Base-by-base conservation (phyloP, 352 stramenopile species). In the Thraustotheca clavata region DNA sequence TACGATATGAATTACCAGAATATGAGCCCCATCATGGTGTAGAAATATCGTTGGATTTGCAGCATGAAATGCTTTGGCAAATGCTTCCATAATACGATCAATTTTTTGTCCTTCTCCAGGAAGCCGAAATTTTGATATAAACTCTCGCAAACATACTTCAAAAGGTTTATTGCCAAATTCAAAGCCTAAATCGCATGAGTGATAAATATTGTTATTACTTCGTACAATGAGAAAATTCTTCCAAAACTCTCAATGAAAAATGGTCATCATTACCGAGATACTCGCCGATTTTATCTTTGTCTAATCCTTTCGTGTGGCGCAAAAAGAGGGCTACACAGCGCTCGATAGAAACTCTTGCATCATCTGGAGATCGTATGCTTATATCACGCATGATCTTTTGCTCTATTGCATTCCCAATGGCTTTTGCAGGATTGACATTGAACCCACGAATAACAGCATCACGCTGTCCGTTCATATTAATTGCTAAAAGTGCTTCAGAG, bases 41-140 rank as follows among this genome's bases (percentile, higher is more conserved):
- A 87, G 80, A 69, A 99, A 99, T 1, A 98, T 77, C 6, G 75
- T 50, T 34, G 78, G 62, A 83, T 87, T 76, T 55, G 71, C 46
- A 70, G 96, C 81, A 34, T 84, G 86, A 49, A 77, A 93, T 0
- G 80, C 81, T 69, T 91, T 91, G 0, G 94, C 95, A 73, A 99
- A 99, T 0, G 84, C 82, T 67, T 99, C 93, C 93, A 98, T 98
- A 71, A 98, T 88, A 24, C 96, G 84, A 71, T 99, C 96, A 54
- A 99, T 99, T 69, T 97, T 98, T 73, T 99, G 97, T 1, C 96
- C 95, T 75, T 99, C 96, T 7, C 96, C 96, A 1, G 97, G 97
- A 29, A 99, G 73, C 33, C 95, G 86, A 71, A 99, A 99, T 36
- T 86, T 88, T 1, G 79, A 81, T 31, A 99, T 77, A 62, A 98